Percentiles rank a stretch among this genome's conserved stretches.
Evolutionary conservation across 2,329 filamentous ascomycete genomes (phyloP).

Genomic region (Fusarium paranaense): DNA sequence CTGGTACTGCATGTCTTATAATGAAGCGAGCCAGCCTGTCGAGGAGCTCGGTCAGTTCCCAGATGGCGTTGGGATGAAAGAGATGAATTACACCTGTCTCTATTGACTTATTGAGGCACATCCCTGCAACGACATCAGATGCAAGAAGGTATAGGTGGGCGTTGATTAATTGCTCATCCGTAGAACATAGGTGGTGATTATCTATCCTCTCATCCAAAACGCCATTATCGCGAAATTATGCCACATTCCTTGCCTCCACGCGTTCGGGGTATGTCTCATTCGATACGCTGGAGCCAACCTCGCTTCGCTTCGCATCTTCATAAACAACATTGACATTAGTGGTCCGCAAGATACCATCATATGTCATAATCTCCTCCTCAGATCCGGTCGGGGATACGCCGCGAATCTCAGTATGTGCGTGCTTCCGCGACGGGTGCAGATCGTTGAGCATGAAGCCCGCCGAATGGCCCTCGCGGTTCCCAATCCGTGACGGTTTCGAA

Average conservation of each 20-base stretch:
- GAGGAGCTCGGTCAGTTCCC: not conserved
- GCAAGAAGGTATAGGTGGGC: not conserved
- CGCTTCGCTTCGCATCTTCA: not conserved
- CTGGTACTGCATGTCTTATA: not conserved
- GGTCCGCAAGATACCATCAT: not conserved
- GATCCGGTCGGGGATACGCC: not conserved
- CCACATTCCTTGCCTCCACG: not conserved
- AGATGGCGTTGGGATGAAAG: not conserved
- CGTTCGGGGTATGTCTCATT: not conserved
- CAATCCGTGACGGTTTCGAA: not conserved
- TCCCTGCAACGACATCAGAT: not conserved
- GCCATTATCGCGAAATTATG: not conserved
- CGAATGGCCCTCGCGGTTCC: not conserved
- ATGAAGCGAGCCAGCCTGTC: not conserved
- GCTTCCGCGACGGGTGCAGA: not conserved
- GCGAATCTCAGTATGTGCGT: not conserved
- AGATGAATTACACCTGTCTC: not conserved
- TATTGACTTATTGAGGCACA: not conserved
- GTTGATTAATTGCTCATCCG: not conserved
- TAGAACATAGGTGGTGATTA: not conserved
- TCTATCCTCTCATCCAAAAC: not conserved
- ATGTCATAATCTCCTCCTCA: not conserved
- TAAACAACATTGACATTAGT: not conserved
- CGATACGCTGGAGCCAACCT: not conserved
- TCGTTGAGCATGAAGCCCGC: not conserved